phyloP scores from a whole-genome alignment of 805 yeast species.

The Yamadazyma ubonensis region DNA sequence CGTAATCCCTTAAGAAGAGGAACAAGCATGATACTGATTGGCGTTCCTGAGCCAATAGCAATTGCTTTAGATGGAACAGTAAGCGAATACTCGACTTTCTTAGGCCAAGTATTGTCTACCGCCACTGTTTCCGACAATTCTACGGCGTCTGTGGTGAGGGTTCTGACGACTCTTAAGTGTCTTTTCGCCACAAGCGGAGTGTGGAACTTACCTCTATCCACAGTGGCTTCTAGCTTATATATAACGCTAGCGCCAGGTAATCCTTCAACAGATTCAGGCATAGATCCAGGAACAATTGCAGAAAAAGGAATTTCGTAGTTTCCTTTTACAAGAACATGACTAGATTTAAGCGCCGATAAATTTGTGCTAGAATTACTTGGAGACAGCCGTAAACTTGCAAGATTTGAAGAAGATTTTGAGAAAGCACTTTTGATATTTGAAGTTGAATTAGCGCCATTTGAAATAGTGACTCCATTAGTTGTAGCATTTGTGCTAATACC shows the following conservation, averaged over 20 bases:
- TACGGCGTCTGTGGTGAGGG: slow-evolving; percentile 81
- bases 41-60: slow-evolving; percentile 80
- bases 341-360: slow-evolving; percentile 10
- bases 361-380: slow-evolving; percentile 15
- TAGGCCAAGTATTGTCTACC: slow-evolving; percentile 94
- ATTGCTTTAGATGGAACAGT: slow-evolving; percentile 85
- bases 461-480: slow-evolving; percentile 8
- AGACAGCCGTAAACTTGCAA: slow-evolving; percentile 16
- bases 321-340: slow-evolving; percentile 59
- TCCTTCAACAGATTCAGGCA: slow-evolving; percentile 89
- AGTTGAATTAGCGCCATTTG: slow-evolving; percentile 34
- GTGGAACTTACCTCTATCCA: slow-evolving; percentile 80
- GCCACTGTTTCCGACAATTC: slow-evolving; percentile 90
- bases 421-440: slow-evolving; percentile 39
- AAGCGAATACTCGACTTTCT: slow-evolving; percentile 85
- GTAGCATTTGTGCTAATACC: too few species aligned
- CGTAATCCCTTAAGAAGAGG: slow-evolving; percentile 81
- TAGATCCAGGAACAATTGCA: slow-evolving; percentile 76
- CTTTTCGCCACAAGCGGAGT: slow-evolving; percentile 63
- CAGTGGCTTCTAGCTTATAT: slow-evolving; percentile 72
- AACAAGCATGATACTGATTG: slow-evolving; percentile 66
- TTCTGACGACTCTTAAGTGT: slow-evolving; percentile 78
- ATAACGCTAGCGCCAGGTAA: slow-evolving; percentile 73
- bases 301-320: slow-evolving; percentile 90
- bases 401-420: slow-evolving; percentile 36